These are phyloP conservation scores for Lenzites betulinus DNA, from an alignment of 768 basidiomycete genomes.

Conservation along the genomic window DNA sequence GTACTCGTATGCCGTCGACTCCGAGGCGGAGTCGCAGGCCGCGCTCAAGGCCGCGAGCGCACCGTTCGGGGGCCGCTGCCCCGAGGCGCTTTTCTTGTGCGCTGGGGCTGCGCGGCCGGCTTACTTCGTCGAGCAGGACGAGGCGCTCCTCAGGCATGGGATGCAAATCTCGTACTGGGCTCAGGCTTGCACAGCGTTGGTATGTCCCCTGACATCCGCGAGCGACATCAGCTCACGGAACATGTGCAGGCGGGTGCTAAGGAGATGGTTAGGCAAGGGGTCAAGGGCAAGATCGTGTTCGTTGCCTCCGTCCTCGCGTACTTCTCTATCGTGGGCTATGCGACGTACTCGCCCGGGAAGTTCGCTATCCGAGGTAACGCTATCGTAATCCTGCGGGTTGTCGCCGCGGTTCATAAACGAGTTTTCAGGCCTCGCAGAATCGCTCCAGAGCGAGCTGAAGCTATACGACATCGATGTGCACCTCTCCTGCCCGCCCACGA, in stretches of 20 bases:
- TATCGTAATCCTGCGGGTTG: background rate
- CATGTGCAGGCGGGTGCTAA: conserved; percentile 60
- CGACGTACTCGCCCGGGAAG: conserved; percentile 82
- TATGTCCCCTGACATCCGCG: conserved; percentile 33
- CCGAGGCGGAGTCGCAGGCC: conserved; percentile 51
- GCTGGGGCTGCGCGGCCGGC: conserved; percentile 74
- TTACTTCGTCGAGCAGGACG: conserved; percentile 72
- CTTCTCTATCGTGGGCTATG: conserved; percentile 77
- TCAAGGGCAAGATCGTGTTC: conserved; percentile 71
- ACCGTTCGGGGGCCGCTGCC: conserved; percentile 55
- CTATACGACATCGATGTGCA: conserved; percentile 79
- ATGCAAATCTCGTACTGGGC: conserved; percentile 61
- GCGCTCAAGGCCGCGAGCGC: conserved; percentile 65
- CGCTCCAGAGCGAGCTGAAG: conserved; percentile 75
- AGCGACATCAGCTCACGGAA: background rate
- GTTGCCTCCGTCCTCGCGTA: conserved; percentile 76
- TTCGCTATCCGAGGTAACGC: conserved; percentile 75
- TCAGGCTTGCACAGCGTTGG: conserved; percentile 53
- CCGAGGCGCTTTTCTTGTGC: conserved; percentile 79
- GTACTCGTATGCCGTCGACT: conserved; percentile 67
- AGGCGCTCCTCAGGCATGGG: conserved; percentile 57
- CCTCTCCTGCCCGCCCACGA: conserved; percentile 81
- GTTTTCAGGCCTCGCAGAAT: conserved; percentile 73
- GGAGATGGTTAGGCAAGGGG: conserved; percentile 55
- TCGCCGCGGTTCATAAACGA: too few relatives aligned